Conservation (phyloP, 108 stramenopile genomes). For the Skeletonema tropicum region DNA sequence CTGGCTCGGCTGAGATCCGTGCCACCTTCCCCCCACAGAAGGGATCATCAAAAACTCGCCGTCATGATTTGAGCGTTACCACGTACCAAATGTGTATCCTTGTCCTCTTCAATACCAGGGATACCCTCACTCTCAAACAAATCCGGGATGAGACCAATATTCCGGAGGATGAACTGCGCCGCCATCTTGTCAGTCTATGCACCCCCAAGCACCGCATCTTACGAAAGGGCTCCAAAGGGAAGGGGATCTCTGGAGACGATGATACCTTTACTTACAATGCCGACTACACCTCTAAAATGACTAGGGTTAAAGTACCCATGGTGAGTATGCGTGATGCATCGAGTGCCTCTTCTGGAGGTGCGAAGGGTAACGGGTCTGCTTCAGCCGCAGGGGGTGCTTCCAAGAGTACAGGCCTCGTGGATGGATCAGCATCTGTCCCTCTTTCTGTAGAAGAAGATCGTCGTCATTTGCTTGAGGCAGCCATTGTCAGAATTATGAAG, state of each 20-base stretch:
- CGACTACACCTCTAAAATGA: slow-evolving; percentile 88
- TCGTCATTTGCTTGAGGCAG: slow-evolving; percentile 93
- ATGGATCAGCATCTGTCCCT: slow-evolving; percentile 66
- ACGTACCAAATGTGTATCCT: slow-evolving; percentile 99
- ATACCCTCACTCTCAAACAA: slow-evolving; percentile 78
- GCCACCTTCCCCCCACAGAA: slow-evolving; percentile 71
- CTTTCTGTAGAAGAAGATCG: slow-evolving; percentile 89
- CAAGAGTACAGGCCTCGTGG: slow-evolving; percentile 31
- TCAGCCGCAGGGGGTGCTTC: slow-evolving; percentile 40
- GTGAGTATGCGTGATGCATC: slow-evolving; percentile 87
- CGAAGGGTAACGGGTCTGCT: slow-evolving; percentile 24
- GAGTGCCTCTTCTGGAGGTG: background rate
- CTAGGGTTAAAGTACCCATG: slow-evolving; percentile 89
- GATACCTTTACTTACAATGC: slow-evolving; percentile 93
- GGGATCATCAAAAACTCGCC: slow-evolving; percentile 57
- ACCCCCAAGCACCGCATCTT: slow-evolving; percentile 95
- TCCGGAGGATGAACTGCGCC: slow-evolving; percentile 87
- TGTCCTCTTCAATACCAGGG: slow-evolving; percentile 89
- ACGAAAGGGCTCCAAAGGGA: slow-evolving; percentile 91
- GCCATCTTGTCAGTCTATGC: slow-evolving; percentile 95
- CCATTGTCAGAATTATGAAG: slow-evolving; percentile 98
- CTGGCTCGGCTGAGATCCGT: slow-evolving; percentile 91
- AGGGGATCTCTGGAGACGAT: slow-evolving; percentile 85
- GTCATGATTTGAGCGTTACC: slow-evolving; percentile 92
- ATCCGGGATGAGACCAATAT: slow-evolving; percentile 88